Base-by-base conservation (phyloP, 768 basidiomycete genomes). In the Tricholoma sp. region DNA sequence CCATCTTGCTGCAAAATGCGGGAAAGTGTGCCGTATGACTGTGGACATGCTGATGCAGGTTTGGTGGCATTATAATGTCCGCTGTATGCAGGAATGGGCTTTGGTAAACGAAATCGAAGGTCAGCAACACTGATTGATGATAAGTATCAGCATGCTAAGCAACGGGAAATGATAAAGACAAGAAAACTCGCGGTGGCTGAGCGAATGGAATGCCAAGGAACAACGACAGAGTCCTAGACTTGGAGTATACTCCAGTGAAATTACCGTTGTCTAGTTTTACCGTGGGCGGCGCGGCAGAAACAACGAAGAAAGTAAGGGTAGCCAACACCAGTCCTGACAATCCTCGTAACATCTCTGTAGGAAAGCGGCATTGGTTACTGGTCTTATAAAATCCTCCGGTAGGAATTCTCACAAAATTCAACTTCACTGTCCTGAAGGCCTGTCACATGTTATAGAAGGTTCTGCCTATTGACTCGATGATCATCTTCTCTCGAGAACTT, bases 171-270 rank as follows among this genome's bases (percentile, higher is more conserved):
- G 51, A 21, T 29, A 4, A 10, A 10, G 8, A 24, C 3, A 34
- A 29, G 9, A 10, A 46, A 46, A 67, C 79, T 61, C 60, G 82
- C 81, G 80, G 79, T 18, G 80, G 73, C 58, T 74, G 62, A 1
- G 80, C 80, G 54, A 76, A 83, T 4, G 80, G 80, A 41, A 83
- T 79, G 2, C 80, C 79, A 2, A 79, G 64, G 59, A 79, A 83
- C 50, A 74, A 69, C 18, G 72, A 63, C 2, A 75, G 61, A 3
- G 57, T 45, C 1, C 72, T 74, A 39, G 72, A 67, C 3, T 64
- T 64, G 9, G 35, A 37, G 35, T 14, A 37, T 37, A 66, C 54
- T 1, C 81, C 81, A 34, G 75, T 73, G 39, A 83, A 68, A 11
- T 72, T 77, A 2, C 73, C 81, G 24, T 65, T 60, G 59, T 79